Evolutionary conservation across 495 filamentous ascomycete species (phyloP), one percentile per base, ranked within the genome.

Genomic region (Collariella sp.): DNA sequence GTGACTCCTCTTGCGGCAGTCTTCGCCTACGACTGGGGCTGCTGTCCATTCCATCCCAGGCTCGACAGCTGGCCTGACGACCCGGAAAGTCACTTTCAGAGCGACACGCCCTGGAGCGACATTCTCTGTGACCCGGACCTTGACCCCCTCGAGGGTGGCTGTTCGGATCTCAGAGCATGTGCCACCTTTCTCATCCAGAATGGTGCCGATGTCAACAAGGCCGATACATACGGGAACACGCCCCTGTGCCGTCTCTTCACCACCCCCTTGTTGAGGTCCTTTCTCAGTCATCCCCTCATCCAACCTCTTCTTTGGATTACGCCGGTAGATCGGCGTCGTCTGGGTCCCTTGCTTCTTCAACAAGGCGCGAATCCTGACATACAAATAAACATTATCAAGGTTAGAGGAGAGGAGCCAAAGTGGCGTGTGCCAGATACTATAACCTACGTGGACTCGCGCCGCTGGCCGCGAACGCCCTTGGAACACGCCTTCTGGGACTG

Each of bases 401-500:
- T 16, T 10, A 5, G n/a, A 19, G 38, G 6, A 13, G 4, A 41
- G 1, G 1, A 2, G 5, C 16, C 16, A 7, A 41, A 19, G 6
- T 18, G 38, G 6, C 16, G 6, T 2, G 16, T 16, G 38, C 13
- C 16, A 5, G 16, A 3, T 41, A 5, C 38, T 2, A 41, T 16
- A 2, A 16, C 16, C 2, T 1, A 41, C 6, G 18, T 15, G 38
- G 38, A 19, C 13, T 18, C 10, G 5, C 10, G 16, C 3, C 19
- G 35, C 16, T 40, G 47, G 47, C 35, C 47, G 9, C 7, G n/a
- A 20, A 40, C 22, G 15, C 10, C 19, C 3, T 0, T 40, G 15
- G 18, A 50, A 40, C 47, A 50, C 47, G 47, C 34, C 35, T 50
- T 23, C 18, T 50, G 47, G 46, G 22, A 50, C 19, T 16, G 34